Evolutionary conservation across 176 grass and related monocot genomes (phyloP).

Genomic region (Oryza coarctata): DNA sequence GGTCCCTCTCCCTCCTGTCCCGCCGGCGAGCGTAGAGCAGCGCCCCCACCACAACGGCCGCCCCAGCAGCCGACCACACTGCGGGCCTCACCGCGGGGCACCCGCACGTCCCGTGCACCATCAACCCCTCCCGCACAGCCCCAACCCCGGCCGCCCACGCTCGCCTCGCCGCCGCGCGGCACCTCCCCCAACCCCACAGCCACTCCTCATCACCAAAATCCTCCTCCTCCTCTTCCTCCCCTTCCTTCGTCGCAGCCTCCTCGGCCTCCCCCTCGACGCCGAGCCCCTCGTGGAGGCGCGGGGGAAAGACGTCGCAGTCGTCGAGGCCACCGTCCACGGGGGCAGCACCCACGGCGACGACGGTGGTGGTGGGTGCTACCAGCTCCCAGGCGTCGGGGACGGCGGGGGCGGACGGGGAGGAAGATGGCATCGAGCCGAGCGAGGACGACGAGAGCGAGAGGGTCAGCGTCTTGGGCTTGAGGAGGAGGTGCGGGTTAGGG

Average conservation of each 20-base stretch:
- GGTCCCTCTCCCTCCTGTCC: slow-evolving; percentile 56
- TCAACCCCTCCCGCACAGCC: slow-evolving; percentile 30
- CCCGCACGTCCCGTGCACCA: slow-evolving; percentile 38
- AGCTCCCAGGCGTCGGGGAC: slow-evolving; percentile 47
- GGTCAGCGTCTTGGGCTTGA: slow-evolving; percentile 48
- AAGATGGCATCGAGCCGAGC: slow-evolving; percentile 40
- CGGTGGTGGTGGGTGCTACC: slow-evolving; percentile 6
- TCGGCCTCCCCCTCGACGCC: slow-evolving; percentile 39
- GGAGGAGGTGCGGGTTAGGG: slow-evolving; percentile 46
- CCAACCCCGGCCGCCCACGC: slow-evolving; percentile 44
- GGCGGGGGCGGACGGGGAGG: slow-evolving; percentile 32
- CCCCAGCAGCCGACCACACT: slow-evolving; percentile 50
- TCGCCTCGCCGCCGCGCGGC: slow-evolving; percentile 29
- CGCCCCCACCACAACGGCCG: slow-evolving; percentile 33
- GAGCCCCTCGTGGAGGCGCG: slow-evolving; percentile 50
- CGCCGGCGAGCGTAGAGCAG: slow-evolving; percentile 63
- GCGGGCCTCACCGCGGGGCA: slow-evolving; percentile 43
- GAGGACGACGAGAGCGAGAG: slow-evolving; percentile 54
- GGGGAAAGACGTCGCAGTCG: slow-evolving; percentile 56
- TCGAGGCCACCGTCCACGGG: slow-evolving; percentile 36
- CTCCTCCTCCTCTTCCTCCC: background rate
- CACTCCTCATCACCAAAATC: background rate
- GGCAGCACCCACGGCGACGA: background rate
- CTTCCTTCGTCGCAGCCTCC: slow-evolving; percentile 17
- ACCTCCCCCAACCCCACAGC: slow-evolving; percentile 19